Base-by-base conservation (phyloP, 345 rosid genomes). In the Aquilaria sinensis region DNA sequence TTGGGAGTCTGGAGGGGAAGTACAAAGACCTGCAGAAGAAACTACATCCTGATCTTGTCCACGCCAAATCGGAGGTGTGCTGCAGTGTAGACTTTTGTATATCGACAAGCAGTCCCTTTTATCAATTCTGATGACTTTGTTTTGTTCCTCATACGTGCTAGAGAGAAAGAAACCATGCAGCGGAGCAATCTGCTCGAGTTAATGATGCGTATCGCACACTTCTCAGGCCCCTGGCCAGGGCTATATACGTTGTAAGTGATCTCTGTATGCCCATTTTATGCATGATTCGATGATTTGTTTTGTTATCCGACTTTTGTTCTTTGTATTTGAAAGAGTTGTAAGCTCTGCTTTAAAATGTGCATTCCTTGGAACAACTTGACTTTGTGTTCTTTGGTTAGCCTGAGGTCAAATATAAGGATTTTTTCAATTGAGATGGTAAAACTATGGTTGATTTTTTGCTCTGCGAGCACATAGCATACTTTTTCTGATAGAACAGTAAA, bases 21-120 rank as follows among this genome's bases (percentile, higher is more conserved):
- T 90, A 88, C 68, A 88, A 85, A 71, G 83, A 74, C 47, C 88
- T 97, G 96, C 99, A 94, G 80, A 94, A 90, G 78, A 88, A 86
- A 73, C 52, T 94, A 57, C 97, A 94, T 78, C 99, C 99, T 62
- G 99, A 94, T 79, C 77, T 94, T 63, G 99, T 94, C 65, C 97
- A 94, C 74, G 79, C 87, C 7, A 94, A 94, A 70, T 88, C 99
- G 3, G 65, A 90, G 97, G 99, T 94, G 16, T 71, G 61, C 53
- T 55, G 16, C 34, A 37, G 43, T 37, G 43, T 23, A 23, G 23
- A 14, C 33, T 57, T 58, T 58, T 9, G 12, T 2, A 41, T 16
- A 31, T 49, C 43, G 16, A 49, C 12, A 3, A 9, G 4, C 48
- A 32, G 14, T 32, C 23, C 56, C 58, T 13, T 14, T 23, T 65